These are phyloP conservation scores for Endogone sp. DNA, from an alignment of 192 early-diverging fungal species.

Conservation along the genomic window DNA sequence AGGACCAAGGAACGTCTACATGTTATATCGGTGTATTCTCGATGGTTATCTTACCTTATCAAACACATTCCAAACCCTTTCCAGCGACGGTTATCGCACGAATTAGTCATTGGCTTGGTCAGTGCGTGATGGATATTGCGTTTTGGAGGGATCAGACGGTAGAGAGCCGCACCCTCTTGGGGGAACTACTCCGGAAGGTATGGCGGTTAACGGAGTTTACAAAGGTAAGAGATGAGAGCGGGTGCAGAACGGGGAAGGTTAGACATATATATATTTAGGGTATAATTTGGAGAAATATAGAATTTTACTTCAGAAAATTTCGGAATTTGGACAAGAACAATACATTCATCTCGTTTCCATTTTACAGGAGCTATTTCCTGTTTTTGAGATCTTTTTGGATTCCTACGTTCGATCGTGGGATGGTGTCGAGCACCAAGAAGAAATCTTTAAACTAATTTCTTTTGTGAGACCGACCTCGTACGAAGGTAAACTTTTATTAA, in stretches of 20 bases:
- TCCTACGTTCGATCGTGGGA: slow-evolving; percentile 42
- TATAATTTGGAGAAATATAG: too few relatives aligned
- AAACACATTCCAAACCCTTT: not conserved
- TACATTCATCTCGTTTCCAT: not conserved
- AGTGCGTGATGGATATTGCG: slow-evolving; percentile 43
- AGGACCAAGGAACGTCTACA: too few relatives aligned
- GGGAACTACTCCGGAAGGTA: slow-evolving; percentile 29
- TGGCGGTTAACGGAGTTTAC: slow-evolving; percentile 35
- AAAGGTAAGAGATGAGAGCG: slow-evolving; percentile 26
- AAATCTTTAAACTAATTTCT: slow-evolving; percentile 42
- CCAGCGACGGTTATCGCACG: slow-evolving; percentile 28
- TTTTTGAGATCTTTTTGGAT: slow-evolving; percentile 42
- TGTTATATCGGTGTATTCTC: too few relatives aligned
- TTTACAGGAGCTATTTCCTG: slow-evolving; percentile 40
- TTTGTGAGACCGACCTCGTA: slow-evolving; percentile 37
- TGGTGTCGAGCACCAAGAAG: slow-evolving; percentile 36
- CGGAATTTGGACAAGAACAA: too few relatives aligned
- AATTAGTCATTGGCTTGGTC: slow-evolving; percentile 40
- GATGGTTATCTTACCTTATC: too few relatives aligned
- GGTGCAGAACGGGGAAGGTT: not conserved
- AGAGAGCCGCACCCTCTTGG: slow-evolving; percentile 17
- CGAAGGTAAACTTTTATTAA: slow-evolving; percentile 36
- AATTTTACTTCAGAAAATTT: too few relatives aligned
- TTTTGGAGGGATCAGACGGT: slow-evolving; percentile 37
- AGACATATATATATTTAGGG: too few relatives aligned